phyloP scores from a whole-genome alignment of 1,284 basidiomycete genomes.

The Apiotrichum akiyoshidainum region DNA sequence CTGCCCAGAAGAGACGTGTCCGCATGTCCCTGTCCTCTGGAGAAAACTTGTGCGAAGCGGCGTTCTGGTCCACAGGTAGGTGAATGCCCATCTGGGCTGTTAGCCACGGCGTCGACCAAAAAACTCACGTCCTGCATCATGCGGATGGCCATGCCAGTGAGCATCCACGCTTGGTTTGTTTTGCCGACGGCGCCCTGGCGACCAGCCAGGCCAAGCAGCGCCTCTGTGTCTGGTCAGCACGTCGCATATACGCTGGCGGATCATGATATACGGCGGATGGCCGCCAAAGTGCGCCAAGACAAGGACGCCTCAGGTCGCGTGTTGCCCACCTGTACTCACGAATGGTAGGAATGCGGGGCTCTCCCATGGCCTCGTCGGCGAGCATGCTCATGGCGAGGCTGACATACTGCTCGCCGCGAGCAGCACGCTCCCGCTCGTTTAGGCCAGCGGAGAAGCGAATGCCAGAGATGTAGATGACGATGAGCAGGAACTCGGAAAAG shows the following conservation, averaged over 20 bases:
- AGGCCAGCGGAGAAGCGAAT: conserved; percentile 16
- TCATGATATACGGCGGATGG: too few relatives aligned
- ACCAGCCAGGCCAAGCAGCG: conserved; percentile 12
- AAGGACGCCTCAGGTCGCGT: too few relatives aligned
- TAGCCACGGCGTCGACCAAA: neutral
- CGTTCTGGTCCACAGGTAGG: conserved; percentile 14
- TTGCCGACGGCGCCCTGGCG: conserved; percentile 13
- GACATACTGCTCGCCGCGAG: conserved; percentile 10
- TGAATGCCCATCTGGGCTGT: conserved; percentile 16
- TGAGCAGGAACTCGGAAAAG: conserved; percentile 19
- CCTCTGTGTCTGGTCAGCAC: conserved; percentile 9
- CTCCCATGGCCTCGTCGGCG: conserved; percentile 13
- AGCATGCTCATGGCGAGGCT: conserved; percentile 18
- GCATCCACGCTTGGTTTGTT: conserved; percentile 18
- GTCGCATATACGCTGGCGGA: neutral
- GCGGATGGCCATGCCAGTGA: conserved; percentile 21
- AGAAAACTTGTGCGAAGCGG: conserved; percentile 4
- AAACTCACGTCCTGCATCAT: conserved; percentile 27
- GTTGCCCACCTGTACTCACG: conserved; percentile 1
- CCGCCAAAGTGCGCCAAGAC: too few relatives aligned
- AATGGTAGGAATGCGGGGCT: conserved; percentile 10
- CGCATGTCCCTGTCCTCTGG: conserved; percentile 18
- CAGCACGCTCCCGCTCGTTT: conserved; percentile 14
- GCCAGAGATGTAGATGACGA: conserved; percentile 18
- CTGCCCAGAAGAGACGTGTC: conserved; percentile 17